Percentiles rank a stretch among this genome's conserved stretches.
phyloP scores from a whole-genome alignment of 2,329 filamentous ascomycete species.

The Thelonectria discophora region DNA sequence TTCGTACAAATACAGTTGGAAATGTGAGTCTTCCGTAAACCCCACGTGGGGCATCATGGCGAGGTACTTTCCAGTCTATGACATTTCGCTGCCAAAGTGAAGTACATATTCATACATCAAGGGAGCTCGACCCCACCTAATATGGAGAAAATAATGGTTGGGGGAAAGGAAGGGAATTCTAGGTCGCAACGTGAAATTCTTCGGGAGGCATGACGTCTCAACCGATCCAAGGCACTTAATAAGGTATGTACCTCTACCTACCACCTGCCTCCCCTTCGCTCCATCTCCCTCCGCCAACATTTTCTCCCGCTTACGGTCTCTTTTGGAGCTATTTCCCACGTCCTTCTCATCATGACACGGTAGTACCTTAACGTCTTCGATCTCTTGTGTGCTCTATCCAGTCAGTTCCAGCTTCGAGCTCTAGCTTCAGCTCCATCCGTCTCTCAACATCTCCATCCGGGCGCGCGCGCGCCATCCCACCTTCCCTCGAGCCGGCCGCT shows the following conservation, averaged over 20 bases:
- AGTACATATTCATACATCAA: too few species aligned
- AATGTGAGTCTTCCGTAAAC: too few species aligned
- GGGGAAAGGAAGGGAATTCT: slow-evolving; percentile 1
- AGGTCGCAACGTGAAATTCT: slow-evolving; percentile 4
- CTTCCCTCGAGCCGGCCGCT: background rate
- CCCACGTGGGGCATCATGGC: background rate
- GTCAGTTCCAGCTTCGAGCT: background rate
- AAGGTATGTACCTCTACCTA: background rate
- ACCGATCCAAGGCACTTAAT: background rate
- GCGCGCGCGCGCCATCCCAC: slow-evolving; percentile 9
- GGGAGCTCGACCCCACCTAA: too few species aligned
- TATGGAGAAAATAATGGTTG: background rate
- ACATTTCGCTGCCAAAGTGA: too few species aligned
- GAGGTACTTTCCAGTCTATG: background rate
- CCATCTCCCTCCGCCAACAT: background rate
- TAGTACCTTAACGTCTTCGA: background rate
- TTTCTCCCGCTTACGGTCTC: background rate
- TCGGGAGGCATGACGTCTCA: background rate
- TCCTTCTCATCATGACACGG: background rate
- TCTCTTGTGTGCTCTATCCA: background rate
- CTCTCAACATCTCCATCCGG: slow-evolving; percentile 14
- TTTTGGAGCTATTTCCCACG: background rate
- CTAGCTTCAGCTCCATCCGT: slow-evolving; percentile 2
- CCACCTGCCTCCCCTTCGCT: too few species aligned
- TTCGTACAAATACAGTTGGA: too few species aligned